Conservation (phyloP, 768 basidiomycete species). For the Sporobolomyces roseus region DNA sequence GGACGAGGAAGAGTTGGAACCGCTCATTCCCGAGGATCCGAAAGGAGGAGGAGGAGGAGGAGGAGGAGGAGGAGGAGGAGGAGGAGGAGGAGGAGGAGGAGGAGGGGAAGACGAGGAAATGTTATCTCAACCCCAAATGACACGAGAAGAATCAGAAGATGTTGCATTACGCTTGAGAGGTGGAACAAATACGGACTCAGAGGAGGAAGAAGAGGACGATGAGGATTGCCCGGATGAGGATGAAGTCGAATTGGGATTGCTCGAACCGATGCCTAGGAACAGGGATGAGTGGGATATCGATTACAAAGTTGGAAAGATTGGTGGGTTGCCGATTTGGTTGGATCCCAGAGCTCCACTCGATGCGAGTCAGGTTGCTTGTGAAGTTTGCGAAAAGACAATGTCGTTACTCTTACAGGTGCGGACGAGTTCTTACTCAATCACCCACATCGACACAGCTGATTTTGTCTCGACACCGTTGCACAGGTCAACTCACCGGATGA, state of each 20-base stretch:
- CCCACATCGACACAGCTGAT: not conserved
- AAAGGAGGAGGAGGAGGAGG: not conserved
- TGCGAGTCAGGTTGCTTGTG: constrained; percentile 26
- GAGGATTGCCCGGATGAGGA: constrained; percentile 59
- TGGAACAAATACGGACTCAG: constrained; percentile 47
- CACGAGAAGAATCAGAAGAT: not conserved
- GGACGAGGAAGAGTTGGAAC: constrained; percentile 9
- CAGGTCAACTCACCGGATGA: constrained; percentile 42
- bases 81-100: constrained; percentile 59
- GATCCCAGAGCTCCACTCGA: constrained; percentile 35
- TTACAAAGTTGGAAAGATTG: constrained; percentile 41
- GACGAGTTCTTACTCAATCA: not conserved
- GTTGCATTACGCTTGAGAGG: constrained; percentile 11
- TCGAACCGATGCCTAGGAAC: constrained; percentile 55
- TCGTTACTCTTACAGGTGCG: constrained; percentile 35
- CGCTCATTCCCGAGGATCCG: not conserved
- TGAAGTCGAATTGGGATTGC: constrained; percentile 45
- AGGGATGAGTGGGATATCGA: constrained; percentile 46
- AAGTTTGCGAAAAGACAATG: constrained; percentile 32
- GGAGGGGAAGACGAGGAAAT: too few species aligned
- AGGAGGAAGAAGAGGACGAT: constrained; percentile 43
- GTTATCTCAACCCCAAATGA: too few species aligned
- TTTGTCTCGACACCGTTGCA: too few species aligned
- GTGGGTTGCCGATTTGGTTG: constrained; percentile 38
- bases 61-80: constrained; percentile 16